These are phyloP conservation scores for Fusarium duplospermum DNA, from an alignment of 2,329 filamentous ascomycete species.

Conservation along the genomic window DNA sequence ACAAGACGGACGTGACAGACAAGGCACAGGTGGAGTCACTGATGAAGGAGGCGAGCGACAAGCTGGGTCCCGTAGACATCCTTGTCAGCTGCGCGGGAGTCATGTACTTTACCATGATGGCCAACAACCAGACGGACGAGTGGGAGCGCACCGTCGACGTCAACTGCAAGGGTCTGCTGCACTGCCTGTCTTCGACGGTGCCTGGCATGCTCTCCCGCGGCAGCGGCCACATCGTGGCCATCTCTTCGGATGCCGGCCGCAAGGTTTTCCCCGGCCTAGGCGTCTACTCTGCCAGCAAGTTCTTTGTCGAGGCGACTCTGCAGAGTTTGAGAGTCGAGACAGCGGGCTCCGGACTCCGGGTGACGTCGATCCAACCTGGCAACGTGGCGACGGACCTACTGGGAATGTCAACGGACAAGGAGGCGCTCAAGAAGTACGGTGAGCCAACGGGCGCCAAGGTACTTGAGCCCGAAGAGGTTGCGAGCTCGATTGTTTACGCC, in stretches of 20 bases:
- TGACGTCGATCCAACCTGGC: conserved; percentile 81
- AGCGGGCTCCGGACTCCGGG: conserved; percentile 76
- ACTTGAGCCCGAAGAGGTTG: conserved; percentile 78
- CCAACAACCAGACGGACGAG: conserved; percentile 77
- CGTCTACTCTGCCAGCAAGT: conserved; percentile 86
- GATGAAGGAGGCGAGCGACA: conserved; percentile 65
- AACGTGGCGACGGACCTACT: conserved; percentile 81
- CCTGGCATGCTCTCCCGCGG: conserved; percentile 78
- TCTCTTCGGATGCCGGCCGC: conserved; percentile 84
- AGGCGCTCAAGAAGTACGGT: conserved; percentile 83
- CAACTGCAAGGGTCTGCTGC: conserved; percentile 85
- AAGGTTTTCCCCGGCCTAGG: conserved; percentile 86
- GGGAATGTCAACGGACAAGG: conserved; percentile 78
- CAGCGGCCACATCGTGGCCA: conserved; percentile 79
- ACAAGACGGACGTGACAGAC: conserved; percentile 79
- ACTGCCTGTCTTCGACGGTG: conserved; percentile 76
- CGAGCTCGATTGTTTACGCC: conserved; percentile 78
- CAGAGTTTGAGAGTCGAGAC: conserved; percentile 81
- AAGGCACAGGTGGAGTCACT: conserved; percentile 74
- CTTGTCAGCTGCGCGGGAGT: conserved; percentile 85
- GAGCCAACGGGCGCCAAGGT: conserved; percentile 81
- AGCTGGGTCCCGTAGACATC: conserved; percentile 80
- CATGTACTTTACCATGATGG: conserved; percentile 93
- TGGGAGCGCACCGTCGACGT: conserved; percentile 88
- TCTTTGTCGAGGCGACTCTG: conserved; percentile 87